Percentiles rank a stretch among this genome's conserved stretches.
Conservation (phyloP, 2,329 filamentous ascomycete genomes). For the Phaeosphaeriaceae sp. region DNA sequence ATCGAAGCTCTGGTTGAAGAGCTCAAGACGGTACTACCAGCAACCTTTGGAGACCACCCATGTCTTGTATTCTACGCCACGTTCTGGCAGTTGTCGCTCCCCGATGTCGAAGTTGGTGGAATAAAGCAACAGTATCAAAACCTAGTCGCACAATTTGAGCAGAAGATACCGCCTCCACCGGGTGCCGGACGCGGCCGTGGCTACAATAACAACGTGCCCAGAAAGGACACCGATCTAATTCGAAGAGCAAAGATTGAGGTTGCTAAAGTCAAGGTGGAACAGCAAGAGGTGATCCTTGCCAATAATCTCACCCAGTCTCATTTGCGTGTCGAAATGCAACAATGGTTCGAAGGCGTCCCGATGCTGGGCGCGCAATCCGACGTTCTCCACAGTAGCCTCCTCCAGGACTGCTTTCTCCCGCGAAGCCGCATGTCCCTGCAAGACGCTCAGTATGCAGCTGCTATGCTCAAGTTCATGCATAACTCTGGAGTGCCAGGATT, state of each 20-base stretch:
- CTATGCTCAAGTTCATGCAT: conserved; percentile 87
- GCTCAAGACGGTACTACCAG: conserved; percentile 67
- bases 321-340: conserved; percentile 75
- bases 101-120: conserved; percentile 72
- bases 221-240: conserved; percentile 66
- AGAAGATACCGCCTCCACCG: conserved; percentile 54
- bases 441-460: conserved; percentile 88
- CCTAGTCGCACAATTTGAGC: conserved; percentile 63
- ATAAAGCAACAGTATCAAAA: conserved; percentile 75
- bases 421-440: conserved; percentile 81
- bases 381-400: conserved; percentile 73
- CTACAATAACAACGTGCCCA: conserved; percentile 50
- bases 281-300: conserved; percentile 61
- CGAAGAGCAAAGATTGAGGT: conserved; percentile 75
- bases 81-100: conserved; percentile 89
- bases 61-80: conserved; percentile 84
- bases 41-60: conserved; percentile 71
- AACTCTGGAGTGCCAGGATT: conserved; percentile 85
- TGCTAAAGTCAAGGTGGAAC: conserved; percentile 60
- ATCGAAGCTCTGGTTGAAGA: conserved; percentile 77
- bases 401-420: conserved; percentile 93
- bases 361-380: conserved; percentile 65
- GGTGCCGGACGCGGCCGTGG: conserved; percentile 66
- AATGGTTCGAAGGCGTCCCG: conserved; percentile 74
- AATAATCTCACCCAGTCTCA: conserved; percentile 64